Percentiles rank a stretch among this genome's conserved stretches.
Evolutionary conservation across 306 rosid genomes (phyloP).

Genomic region (Trifolium pratense): DNA sequence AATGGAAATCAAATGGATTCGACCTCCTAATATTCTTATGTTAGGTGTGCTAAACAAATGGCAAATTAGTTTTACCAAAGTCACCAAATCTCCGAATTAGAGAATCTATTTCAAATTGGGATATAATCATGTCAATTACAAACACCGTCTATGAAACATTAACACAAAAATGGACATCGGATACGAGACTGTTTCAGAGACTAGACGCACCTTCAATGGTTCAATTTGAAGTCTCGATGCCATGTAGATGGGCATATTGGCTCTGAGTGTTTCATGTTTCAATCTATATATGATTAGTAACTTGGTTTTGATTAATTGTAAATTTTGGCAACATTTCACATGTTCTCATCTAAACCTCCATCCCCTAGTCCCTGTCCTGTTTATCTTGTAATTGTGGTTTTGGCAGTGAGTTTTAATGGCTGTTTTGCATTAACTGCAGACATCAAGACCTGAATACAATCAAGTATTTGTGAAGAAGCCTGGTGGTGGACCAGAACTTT

Average conservation of each 20-base stretch:
- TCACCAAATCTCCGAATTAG: too few relatives aligned
- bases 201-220: too few relatives aligned
- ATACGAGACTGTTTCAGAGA: too few relatives aligned
- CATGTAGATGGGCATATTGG: neutral
- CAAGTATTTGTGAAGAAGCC: conserved; percentile 84
- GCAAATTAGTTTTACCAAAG: too few relatives aligned
- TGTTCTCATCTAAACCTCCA: neutral
- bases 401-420: conserved; percentile 17
- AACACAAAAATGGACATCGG: too few relatives aligned
- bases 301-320: conserved; percentile 9
- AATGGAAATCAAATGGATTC: neutral
- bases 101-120: too few relatives aligned
- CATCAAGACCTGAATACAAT: conserved; percentile 90
- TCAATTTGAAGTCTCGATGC: too few relatives aligned
- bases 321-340: conserved; percentile 7
- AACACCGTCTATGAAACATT: too few relatives aligned
- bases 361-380: neutral
- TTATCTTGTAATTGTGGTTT: conserved; percentile 2
- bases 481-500: conserved; percentile 64
- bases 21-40: too few relatives aligned
- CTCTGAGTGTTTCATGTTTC: conserved; percentile 3
- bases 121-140: too few relatives aligned
- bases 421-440: conserved; percentile 58
- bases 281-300: neutral
- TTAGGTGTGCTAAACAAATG: too few relatives aligned